Percentiles rank a stretch among this genome's conserved stretches.
Evolutionary conservation across 352 stramenopile genomes (phyloP).

Genomic region (Pythium phragmiticola): DNA sequence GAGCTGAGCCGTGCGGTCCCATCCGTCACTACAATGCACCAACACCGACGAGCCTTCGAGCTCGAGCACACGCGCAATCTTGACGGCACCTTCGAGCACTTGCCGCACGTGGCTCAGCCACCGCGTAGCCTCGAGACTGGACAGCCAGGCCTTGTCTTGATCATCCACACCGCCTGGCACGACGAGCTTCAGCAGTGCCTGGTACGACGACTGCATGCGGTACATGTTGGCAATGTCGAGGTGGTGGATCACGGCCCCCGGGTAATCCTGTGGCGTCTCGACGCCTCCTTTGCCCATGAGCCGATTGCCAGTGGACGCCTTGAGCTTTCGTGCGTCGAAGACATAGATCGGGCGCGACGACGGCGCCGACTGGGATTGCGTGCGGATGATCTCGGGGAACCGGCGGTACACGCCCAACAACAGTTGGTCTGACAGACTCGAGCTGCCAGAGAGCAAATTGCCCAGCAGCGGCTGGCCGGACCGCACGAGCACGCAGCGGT

Average conservation of each 20-base stretch:
- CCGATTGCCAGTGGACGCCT: conserved; percentile 88
- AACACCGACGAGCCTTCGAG: conserved; percentile 77
- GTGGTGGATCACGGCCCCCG: conserved; percentile 75
- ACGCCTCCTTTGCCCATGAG: conserved; percentile 91
- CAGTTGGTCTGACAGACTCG: conserved; percentile 74
- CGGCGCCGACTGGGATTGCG: conserved; percentile 56
- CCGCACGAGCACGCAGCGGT: conserved; percentile 77
- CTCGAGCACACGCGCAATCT: conserved; percentile 86
- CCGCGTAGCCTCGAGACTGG: conserved; percentile 69
- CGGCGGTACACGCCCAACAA: conserved; percentile 71
- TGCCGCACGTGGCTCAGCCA: conserved; percentile 86
- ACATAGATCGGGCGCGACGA: conserved; percentile 85
- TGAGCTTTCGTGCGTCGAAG: conserved; percentile 88
- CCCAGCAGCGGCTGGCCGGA: conserved; percentile 82
- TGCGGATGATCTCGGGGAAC: conserved; percentile 80
- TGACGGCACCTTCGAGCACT: conserved; percentile 77
- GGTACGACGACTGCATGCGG: conserved; percentile 83
- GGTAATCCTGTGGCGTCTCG: conserved; percentile 82
- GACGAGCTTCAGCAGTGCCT: conserved; percentile 69
- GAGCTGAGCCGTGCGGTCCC: conserved; percentile 84
- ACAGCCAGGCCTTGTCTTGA: conserved; percentile 64
- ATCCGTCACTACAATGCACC: conserved; percentile 88
- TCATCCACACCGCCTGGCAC: conserved; percentile 63
- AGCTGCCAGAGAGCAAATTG: conserved; percentile 65
- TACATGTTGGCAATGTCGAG: conserved; percentile 94